Base-by-base conservation (phyloP, 495 filamentous ascomycete species). In the Podospora anserina region DNA sequence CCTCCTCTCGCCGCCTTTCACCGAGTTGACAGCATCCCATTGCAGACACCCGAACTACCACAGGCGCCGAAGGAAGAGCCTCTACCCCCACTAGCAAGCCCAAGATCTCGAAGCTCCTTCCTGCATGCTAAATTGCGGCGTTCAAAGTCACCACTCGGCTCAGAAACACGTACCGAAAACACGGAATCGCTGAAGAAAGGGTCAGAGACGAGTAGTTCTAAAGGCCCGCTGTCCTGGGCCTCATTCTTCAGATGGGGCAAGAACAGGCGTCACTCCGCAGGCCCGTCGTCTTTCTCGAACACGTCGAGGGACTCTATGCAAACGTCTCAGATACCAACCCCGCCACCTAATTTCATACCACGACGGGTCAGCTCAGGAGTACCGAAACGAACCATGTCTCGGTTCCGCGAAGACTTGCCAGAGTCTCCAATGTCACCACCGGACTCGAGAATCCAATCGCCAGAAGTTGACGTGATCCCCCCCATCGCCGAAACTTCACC, bases 391-490 rank as follows among this genome's bases (percentile, higher is more conserved):
- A 92, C 92, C 3, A 91, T 91, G 79, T 96, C 92, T 56, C 94
- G 92, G 60, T 97, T 97, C 82, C 87, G 89, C n/a, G 93, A 97
- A 77, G 93, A 97, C 76, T 86, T 97, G 18, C 92, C 92, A 19
- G 93, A 96, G 71, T 83, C 92, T 32, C 91, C 92, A 2, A 75
- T 93, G 19, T 94, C 92, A 19, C 92, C 92, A 9, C 89, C 92
- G 4, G 90, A 91, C 64, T 96, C 93, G 1, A 84, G 91, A 55
- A 74, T 94, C 34, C 91, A 94, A 69, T 94, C 91, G 0, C 89
- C 88, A 4, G 87, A 89, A 70, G 82, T 76, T 5, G 84, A 87
- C 19, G 79, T 77, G 74, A 66, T 78, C 28, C 71, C 74, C 1
- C 69, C 74, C 49, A 71, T 76, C 30, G 32, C 65, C 9, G 74